phyloP scores from a whole-genome alignment of 371 early-diverging fungal genomes.

The Mortierella sp. region DNA sequence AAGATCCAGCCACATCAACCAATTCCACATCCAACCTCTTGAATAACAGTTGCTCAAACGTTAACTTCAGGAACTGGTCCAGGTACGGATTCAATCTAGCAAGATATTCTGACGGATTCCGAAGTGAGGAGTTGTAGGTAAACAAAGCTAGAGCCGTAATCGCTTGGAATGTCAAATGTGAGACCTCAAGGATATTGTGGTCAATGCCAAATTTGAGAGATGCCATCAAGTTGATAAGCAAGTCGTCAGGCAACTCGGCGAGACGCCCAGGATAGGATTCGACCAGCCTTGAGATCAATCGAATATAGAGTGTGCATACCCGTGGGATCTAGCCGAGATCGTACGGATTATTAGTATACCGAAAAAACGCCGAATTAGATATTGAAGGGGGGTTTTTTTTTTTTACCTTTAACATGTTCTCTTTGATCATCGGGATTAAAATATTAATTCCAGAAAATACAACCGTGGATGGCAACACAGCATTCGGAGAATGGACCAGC shows the following conservation, averaged over 20 bases:
- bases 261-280: conserved; percentile 79
- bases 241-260: conserved; percentile 62
- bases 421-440: conserved; percentile 78
- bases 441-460: conserved; percentile 78
- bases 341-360: not conserved
- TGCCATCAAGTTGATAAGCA: conserved; percentile 71
- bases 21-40: conserved; percentile 70
- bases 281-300: conserved; percentile 73
- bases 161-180: conserved; percentile 72
- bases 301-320: conserved; percentile 77
- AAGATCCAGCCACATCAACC: conserved; percentile 71
- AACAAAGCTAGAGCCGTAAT: conserved; percentile 70
- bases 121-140: conserved; percentile 58
- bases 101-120: conserved; percentile 21
- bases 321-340: conserved; percentile 66
- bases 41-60: conserved; percentile 69
- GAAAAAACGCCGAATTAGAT: not conserved
- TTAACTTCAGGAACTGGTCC: conserved; percentile 64
- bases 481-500: conserved; percentile 34
- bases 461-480: conserved; percentile 70
- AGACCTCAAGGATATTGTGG: conserved; percentile 71
- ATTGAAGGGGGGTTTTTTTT: not conserved
- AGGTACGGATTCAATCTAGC: conserved; percentile 59
- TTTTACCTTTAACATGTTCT: conserved; percentile 78
- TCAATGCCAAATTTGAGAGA: conserved; percentile 78